A percentile compares a stretch with the other conserved stretches of the same genome.
phyloP scores from a whole-genome alignment of 2,329 filamentous ascomycete species.

The Alternaria angustiovoidea region DNA sequence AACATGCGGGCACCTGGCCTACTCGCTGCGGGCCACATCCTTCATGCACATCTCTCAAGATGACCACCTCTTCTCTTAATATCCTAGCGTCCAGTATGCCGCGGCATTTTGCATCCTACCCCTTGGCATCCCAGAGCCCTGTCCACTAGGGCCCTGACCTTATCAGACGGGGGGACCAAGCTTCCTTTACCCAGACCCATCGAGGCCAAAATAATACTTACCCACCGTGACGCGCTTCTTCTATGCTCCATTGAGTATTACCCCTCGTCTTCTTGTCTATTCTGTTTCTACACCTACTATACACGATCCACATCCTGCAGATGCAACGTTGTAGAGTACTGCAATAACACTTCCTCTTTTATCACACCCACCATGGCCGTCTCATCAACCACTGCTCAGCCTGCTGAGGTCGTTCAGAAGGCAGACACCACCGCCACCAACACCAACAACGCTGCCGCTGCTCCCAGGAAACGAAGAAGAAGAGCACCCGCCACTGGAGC shows the following conservation, averaged over 20 bases:
- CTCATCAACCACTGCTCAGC: slow-evolving; percentile 44
- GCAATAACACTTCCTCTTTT: slow-evolving; percentile 31
- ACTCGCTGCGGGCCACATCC: slow-evolving; percentile 42
- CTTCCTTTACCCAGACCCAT: slow-evolving; percentile 38
- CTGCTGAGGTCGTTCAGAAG: slow-evolving; percentile 45
- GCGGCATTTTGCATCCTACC: slow-evolving; percentile 43
- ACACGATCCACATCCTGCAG: slow-evolving; percentile 42
- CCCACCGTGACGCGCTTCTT: slow-evolving; percentile 48
- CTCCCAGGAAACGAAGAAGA: slow-evolving; percentile 75
- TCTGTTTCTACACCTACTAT: slow-evolving; percentile 44
- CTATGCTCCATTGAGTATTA: slow-evolving; percentile 49
- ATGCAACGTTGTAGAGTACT: slow-evolving; percentile 40
- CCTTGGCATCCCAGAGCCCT: slow-evolving; percentile 42
- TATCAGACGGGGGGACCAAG: slow-evolving; percentile 49
- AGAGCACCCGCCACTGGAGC: slow-evolving; percentile 88
- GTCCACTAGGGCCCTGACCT: slow-evolving; percentile 43
- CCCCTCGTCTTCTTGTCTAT: slow-evolving; percentile 48
- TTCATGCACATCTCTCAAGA: slow-evolving; percentile 42
- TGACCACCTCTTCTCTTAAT: slow-evolving; percentile 41
- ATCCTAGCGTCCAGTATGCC: slow-evolving; percentile 45
- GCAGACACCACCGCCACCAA: slow-evolving; percentile 38
- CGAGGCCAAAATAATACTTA: slow-evolving; percentile 50
- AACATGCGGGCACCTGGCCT: slow-evolving; percentile 46
- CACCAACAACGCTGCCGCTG: slow-evolving; percentile 42
- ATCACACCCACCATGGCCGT: slow-evolving; percentile 41